Evolutionary conservation across 495 filamentous ascomycete species (phyloP), one percentile per base, ranked within the genome.

Genomic region (Penicillium cataractarum): DNA sequence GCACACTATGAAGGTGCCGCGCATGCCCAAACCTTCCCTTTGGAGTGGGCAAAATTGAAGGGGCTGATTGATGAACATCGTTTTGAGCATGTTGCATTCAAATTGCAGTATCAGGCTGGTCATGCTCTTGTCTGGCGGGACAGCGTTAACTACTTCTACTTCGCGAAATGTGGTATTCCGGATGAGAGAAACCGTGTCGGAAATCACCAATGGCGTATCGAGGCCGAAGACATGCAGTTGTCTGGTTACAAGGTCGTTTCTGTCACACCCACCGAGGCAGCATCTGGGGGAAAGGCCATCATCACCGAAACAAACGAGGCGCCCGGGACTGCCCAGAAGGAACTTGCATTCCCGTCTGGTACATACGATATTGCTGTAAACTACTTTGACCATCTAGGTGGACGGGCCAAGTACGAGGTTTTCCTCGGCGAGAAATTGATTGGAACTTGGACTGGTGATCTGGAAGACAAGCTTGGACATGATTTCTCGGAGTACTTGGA

Each of bases 121-220:
- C 87, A 90, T 74, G 75, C 87, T 0, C 74, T 89, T 52, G 85
- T 89, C 10, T 89, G 87, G 87, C 80, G 87, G 19, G 87, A 90
- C 65, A 76, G 81, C 22, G 80, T 90, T 68, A 80, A 65, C 62
- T 74, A 78, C 29, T 89, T 86, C 73, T 89, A 86, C 71, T 51
- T 73, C 61, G 84, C 80, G 66, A 65, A 83, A 26, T 85, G 83
- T 1, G 73, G 77, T 6, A 87, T 89, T 52, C 61, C 81, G 2
- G 87, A 89, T 65, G 71, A 76, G 22, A 57, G 56, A 0, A 71
- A 71, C 13, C 80, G 87, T 17, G 86, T 87, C 1, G 76, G 81
- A 2, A 72, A 83, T 61, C 82, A 89, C 65, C 79, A 79, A 9
- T 86, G 79, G 73, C 78, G 86, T 9, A 80, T 90, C 37, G 86